Base-by-base conservation (phyloP, 1,284 basidiomycete species). In the Austropuccinia psidii region DNA sequence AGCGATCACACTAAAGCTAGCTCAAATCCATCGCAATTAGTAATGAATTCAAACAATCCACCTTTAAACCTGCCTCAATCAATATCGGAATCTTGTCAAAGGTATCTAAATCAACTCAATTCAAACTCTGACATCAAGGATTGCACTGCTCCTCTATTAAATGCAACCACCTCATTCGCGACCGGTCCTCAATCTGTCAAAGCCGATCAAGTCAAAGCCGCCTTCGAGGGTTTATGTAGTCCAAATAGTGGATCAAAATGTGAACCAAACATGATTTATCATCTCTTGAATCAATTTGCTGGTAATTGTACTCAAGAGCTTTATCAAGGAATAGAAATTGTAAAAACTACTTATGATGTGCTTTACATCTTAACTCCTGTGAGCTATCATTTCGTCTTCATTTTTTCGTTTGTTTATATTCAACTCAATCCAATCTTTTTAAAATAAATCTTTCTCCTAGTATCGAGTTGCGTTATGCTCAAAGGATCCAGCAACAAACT, bases 331-430 rank as follows among this genome's bases (percentile, higher is more conserved):
- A 21, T 45, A n/a, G 43, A 41, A 24, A 27, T 50, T 13, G 58
- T 64, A 27, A 47, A 50, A n/a, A 45, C 33, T 45, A 24, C 39
- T 29, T 73, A 73, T 24, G 70, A 73, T 43, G 50, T 55, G 1
- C 37, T 73, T 5, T 73, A 73, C 31, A 73, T 73, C 49, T 35
- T 73, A 13, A 73, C 60, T 8, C 70, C 70, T 2, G 57, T 60
- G 15, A 3, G 57, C 29, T 57, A 27, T 27, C 35, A 19, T 57
- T 33, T 57, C 57, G n/a, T 41, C 37, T n/a, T n/a, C 5, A 19
- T 60, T n/a, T n/a, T 19, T 5, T 19, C 5, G 35, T 31, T 41
- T 9, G 8, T 0, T 39, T 2, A 41, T 33, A 17, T 3, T 17
- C 29, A 17, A 35, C 57, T 21, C 15, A 37, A 17, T 21, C 7